Evolutionary conservation across 75 land plant species (phyloP).

Genomic region (Sequoia sempervirens): DNA sequence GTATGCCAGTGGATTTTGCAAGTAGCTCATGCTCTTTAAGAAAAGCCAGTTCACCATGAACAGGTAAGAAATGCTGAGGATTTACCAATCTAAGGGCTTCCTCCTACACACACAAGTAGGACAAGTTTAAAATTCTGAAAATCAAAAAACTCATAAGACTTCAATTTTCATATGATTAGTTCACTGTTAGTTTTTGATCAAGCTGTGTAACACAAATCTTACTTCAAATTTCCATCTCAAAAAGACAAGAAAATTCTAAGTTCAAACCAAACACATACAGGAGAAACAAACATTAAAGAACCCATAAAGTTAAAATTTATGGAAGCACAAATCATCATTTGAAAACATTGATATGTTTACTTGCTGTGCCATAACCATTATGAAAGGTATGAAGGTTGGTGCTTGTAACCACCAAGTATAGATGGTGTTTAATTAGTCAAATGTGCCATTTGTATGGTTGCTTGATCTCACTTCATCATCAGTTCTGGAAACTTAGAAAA

Average conservation of each 20-base stretch:
- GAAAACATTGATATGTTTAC: neutral
- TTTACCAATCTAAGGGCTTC: slow-evolving; percentile 43
- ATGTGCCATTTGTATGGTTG: neutral
- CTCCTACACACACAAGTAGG: slow-evolving; percentile 24
- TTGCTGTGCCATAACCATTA: neutral
- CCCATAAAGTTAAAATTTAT: neutral
- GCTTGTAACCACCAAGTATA: neutral
- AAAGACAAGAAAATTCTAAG: neutral
- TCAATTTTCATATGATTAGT: neutral
- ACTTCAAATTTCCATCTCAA: neutral
- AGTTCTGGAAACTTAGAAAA: neutral
- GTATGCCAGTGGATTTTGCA: slow-evolving; percentile 40
- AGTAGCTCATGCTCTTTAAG: slow-evolving; percentile 49
- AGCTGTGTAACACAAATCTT: neutral
- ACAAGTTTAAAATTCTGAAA: neutral
- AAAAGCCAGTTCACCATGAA: slow-evolving; percentile 51
- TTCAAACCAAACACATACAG: neutral
- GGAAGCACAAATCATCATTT: neutral
- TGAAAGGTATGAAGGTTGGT: neutral
- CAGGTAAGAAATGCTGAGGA: slow-evolving; percentile 51
- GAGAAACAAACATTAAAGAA: neutral
- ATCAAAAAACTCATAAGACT: neutral
- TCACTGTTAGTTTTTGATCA: neutral
- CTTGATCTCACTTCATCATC: neutral
- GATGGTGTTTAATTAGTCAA: neutral